Conservation (phyloP, 2,329 filamentous ascomycete species). For the Chaetoscypha palmicola region DNA sequence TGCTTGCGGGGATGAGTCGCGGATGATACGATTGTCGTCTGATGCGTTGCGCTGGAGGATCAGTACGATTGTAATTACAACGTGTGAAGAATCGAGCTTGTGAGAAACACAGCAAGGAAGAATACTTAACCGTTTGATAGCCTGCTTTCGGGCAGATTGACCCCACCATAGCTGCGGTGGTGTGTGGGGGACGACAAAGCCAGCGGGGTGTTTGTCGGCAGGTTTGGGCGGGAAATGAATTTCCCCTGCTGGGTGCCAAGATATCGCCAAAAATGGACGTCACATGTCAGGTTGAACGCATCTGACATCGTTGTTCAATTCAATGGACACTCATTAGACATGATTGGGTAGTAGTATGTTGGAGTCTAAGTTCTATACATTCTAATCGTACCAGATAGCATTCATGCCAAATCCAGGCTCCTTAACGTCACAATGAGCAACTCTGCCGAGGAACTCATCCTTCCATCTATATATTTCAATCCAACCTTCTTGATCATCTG, state of each 20-base stretch:
- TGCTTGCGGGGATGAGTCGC: background rate
- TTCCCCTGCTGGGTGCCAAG: background rate
- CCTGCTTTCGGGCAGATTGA: background rate
- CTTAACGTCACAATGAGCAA: slow-evolving; percentile 68
- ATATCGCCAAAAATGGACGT: background rate
- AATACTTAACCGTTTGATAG: slow-evolving; percentile 7
- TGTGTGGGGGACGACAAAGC: background rate
- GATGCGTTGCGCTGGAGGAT: background rate
- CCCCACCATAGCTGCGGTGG: slow-evolving; percentile 4
- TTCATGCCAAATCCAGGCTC: slow-evolving; percentile 96
- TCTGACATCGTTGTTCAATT: background rate
- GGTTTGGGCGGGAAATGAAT: slow-evolving; percentile 5
- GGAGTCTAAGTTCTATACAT: slow-evolving; percentile 3
- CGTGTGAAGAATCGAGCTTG: too few relatives aligned
- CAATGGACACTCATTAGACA: background rate
- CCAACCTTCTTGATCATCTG: slow-evolving; percentile 81
- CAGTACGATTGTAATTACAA: background rate
- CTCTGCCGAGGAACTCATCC: slow-evolving; percentile 70
- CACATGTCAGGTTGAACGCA: background rate
- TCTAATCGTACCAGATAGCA: slow-evolving; percentile 83
- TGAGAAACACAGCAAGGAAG: slow-evolving; percentile 2
- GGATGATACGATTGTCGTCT: slow-evolving; percentile 4
- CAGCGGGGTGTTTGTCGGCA: slow-evolving; percentile 3
- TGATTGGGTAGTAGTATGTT: background rate
- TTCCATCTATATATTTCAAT: slow-evolving; percentile 84